Base-by-base conservation (phyloP, 352 stramenopile species). In the Lagenidium sp. region DNA sequence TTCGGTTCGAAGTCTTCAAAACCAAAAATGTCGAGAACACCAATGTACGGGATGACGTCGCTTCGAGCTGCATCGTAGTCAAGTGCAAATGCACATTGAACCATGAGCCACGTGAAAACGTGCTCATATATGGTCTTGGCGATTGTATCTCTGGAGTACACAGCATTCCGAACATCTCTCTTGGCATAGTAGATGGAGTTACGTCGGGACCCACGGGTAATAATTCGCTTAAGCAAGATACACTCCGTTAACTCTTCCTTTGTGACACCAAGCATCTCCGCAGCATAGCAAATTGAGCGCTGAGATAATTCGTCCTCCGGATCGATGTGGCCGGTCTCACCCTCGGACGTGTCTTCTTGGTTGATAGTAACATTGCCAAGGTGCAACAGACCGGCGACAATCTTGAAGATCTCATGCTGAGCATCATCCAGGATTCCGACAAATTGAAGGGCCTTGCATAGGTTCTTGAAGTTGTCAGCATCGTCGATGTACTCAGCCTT, bases 11-110 rank as follows among this genome's bases (percentile, higher is more conserved):
- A 93, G 40, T 85, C 82, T 50, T 96, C 85, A 53, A 96, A 96
- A 13, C 86, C 86, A 49, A 96, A 96, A 37, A 96, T 96, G 63
- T 96, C 86, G 18, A 96, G 65, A 21, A 96, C 81, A 13, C 82
- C 83, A 47, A 96, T 94, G 72, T 95, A 85, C 25, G 83, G 77
- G 23, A 89, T 63, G 32, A 88, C 78, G 41, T 88, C 77, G 39
- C 68, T 82, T 23, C 79, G 77, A 40, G 78, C 69, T 55, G 90
- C 65, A 64, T 89, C 70, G 56, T 90, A 85, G 50, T 91, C 77
- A 29, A 94, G 48, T 6, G 78, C 72, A 3, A 55, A 77, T 24
- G 77, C 80, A 21, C 81, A 94, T 45, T 89, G 75, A 29, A 66
- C 63, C 71, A 96, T 94, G 22, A 96, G 68, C 78, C 80, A 94